Base-by-base conservation (phyloP, 805 yeast genomes). In the Sugiyamaella lignohabitans region DNA sequence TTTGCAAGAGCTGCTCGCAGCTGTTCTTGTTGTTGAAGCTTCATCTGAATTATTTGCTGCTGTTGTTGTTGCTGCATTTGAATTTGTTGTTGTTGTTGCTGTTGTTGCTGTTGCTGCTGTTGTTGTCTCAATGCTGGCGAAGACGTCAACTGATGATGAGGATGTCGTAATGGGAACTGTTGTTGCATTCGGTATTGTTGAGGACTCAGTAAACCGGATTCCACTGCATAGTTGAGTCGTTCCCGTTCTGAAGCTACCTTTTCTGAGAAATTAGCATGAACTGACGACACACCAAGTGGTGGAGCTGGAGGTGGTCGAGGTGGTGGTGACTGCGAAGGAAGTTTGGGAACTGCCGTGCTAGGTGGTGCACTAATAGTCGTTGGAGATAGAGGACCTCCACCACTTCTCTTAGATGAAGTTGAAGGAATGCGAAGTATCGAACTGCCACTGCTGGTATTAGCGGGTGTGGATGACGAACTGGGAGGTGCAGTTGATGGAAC, bases 251-350 rank as follows among this genome's bases (percentile, higher is more conserved):
- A 19, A 36, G 40, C 43, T 43, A 58, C 43, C 48, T 50, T 57
- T 17, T 54, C 57, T 18, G 54, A 51, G 38, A 52, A 53, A 38
- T 51, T 50, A 17, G 59, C 53, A 35, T 53, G 55, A 10, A 61
- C 64, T 1, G 63, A 54, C 3, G 61, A 58, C 10, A 62, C 67
- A 1, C 66, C 68, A 14, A 65, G 66, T 52, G 72, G 73, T 56
- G 72, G 76, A 58, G 67, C 72, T 45, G 69, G 69, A 2, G 68
- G 64, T 1, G 69, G 69, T 19, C 69, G 52, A 1, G 69, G 68
- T 2, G 69, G 68, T 3, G 69, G 66, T 1, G 66, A 58, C 14
- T 20, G 24, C 14, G 43, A 39, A 1, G 53, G 24, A 2, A 40
- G 47, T n/a, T 51, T 43, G 14, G 57, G 57, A 20, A 56, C 47